These are phyloP conservation scores for Tylopilus intermedius DNA, from an alignment of 768 basidiomycete species.

Conservation along the genomic window DNA sequence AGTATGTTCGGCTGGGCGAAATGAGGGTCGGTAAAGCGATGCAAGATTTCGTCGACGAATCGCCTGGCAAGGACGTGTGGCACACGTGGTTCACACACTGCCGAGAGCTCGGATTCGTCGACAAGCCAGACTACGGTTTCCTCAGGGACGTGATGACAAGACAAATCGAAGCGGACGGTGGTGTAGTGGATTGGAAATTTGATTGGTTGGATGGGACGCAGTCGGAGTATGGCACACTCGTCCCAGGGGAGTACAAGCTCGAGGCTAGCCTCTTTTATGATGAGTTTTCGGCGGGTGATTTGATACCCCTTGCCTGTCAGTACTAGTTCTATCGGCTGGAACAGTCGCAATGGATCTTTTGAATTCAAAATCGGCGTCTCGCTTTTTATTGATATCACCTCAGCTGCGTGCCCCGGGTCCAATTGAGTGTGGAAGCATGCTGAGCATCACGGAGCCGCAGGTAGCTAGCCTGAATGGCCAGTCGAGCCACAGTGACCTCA, in stretches of 20 bases:
- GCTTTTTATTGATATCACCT: no score
- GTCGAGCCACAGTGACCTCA: no score
- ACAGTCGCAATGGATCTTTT: no score
- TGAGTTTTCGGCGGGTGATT: not conserved
- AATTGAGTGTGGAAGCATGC: no score
- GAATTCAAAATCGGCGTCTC: no score
- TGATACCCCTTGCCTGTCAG: not conserved
- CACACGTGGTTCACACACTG: not conserved
- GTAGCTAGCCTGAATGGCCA: no score
- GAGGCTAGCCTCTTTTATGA: not conserved
- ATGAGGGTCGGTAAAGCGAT: not conserved
- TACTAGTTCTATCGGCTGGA: no score
- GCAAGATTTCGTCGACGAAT: not conserved
- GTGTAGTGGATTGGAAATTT: not conserved
- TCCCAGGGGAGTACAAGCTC: not conserved
- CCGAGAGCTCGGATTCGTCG: not conserved
- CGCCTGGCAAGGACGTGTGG: not conserved
- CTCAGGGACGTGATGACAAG: not conserved
- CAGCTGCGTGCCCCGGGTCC: no score
- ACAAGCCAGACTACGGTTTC: not conserved
- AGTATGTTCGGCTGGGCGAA: not conserved
- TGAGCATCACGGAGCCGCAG: no score
- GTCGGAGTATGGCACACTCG: not conserved
- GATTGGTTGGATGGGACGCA: not conserved
- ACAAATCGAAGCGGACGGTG: not conserved